These are phyloP conservation scores for Exophiala xenobiotica DNA, from an alignment of 2,329 filamentous ascomycete genomes.

Conservation along the genomic window DNA sequence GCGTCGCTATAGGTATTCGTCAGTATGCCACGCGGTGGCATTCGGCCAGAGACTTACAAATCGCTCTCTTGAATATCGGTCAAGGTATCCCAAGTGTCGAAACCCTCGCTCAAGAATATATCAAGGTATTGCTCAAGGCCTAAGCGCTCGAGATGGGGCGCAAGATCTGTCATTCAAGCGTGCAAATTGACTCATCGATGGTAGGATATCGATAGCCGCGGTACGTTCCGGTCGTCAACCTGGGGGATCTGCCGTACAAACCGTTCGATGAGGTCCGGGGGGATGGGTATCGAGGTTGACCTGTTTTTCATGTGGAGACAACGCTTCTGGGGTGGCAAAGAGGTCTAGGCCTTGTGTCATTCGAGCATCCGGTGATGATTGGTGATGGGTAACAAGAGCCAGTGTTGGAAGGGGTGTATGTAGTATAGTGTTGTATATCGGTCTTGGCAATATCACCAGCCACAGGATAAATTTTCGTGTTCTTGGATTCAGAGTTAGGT, in stretches of 20 bases:
- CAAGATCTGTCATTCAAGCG: slow-evolving; percentile 62
- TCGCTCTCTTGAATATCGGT: slow-evolving; percentile 83
- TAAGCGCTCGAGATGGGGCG: slow-evolving; percentile 68
- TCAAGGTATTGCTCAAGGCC: slow-evolving; percentile 76
- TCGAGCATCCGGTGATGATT: slow-evolving; percentile 1
- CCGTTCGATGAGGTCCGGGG: slow-evolving; percentile 12
- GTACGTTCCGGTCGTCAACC: slow-evolving; percentile 13
- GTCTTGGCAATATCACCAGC: slow-evolving; percentile 12
- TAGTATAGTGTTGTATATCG: not conserved
- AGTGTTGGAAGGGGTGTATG: too few relatives aligned
- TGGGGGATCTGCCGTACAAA: slow-evolving; percentile 18
- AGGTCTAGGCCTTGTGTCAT: slow-evolving; percentile 7
- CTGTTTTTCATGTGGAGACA: slow-evolving; percentile 22
- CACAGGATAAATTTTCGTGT: not conserved
- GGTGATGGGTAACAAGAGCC: slow-evolving; percentile 2
- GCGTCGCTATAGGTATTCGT: slow-evolving; percentile 59
- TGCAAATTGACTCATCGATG: slow-evolving; percentile 19
- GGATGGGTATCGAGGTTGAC: too few relatives aligned
- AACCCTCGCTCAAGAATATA: slow-evolving; percentile 72
- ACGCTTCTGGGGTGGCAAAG: slow-evolving; percentile 2
- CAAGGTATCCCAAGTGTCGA: slow-evolving; percentile 81
- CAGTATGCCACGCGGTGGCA: not conserved
- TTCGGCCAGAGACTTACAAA: slow-evolving; percentile 54
- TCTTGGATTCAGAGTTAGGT: not conserved
- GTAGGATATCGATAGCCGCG: slow-evolving; percentile 1